These are phyloP conservation scores for Oryza longistaminata DNA, from an alignment of 176 grass and related monocot genomes.

Conservation along the genomic window DNA sequence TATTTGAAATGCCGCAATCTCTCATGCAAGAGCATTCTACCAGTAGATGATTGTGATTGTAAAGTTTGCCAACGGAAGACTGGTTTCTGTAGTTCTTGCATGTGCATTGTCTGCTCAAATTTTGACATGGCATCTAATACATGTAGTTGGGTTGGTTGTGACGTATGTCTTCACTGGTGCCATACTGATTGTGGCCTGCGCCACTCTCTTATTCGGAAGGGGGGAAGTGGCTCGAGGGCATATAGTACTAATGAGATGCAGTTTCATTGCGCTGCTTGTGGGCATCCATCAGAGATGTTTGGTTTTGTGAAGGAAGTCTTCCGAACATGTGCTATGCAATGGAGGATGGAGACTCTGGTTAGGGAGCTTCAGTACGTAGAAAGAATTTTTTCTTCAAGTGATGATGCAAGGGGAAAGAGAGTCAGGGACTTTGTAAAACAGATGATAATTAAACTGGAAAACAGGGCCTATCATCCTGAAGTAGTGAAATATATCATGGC, in stretches of 20 bases:
- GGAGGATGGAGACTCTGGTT: constrained; percentile 64
- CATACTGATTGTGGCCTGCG: constrained; percentile 83
- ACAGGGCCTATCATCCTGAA: constrained; percentile 60
- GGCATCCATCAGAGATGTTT: constrained; percentile 94
- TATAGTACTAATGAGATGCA: constrained; percentile 53
- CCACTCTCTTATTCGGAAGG: constrained; percentile 70
- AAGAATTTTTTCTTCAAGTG: constrained; percentile 75
- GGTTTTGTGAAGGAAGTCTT: constrained; percentile 98
- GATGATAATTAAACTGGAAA: constrained; percentile 69
- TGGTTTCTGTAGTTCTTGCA: constrained; percentile 91
- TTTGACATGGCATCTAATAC: constrained; percentile 93
- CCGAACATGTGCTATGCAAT: constrained; percentile 72
- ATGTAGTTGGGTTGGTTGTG: constrained; percentile 96
- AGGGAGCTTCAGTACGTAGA: constrained; percentile 77
- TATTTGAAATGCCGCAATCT: constrained; percentile 84
- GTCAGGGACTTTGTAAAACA: constrained; percentile 61
- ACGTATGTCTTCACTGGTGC: constrained; percentile 95
- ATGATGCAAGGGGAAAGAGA: constrained; percentile 69
- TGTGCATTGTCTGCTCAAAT: constrained; percentile 82
- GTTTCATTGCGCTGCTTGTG: constrained; percentile 80
- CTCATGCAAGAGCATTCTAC: constrained; percentile 67
- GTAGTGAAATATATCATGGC: constrained; percentile 62
- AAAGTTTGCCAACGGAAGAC: constrained; percentile 62
- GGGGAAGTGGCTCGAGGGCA: constrained; percentile 43
- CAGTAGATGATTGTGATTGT: constrained; percentile 84